Conservation (phyloP, 2,329 filamentous ascomycete genomes). For the Talaromyces piceae region DNA sequence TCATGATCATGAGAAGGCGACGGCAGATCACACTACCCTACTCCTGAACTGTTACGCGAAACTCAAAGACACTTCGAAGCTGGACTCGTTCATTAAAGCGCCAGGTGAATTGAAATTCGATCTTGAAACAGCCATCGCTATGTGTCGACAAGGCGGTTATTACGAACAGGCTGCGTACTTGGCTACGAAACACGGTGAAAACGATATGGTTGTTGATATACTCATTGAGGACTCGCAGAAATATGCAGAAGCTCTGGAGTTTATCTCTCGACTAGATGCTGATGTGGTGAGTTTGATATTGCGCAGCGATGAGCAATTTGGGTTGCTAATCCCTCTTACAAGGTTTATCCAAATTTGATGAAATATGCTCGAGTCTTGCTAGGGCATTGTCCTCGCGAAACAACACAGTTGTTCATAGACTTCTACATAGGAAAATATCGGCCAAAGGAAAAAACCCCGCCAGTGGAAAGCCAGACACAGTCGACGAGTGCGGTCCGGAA, state of each 20-base stretch:
- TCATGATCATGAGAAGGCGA: conserved; percentile 87
- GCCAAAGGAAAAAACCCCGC: conserved; percentile 58
- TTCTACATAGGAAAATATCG: conserved; percentile 86
- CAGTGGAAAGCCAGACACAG: conserved; percentile 38
- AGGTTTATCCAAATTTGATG: conserved; percentile 84
- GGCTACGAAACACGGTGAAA: conserved; percentile 87
- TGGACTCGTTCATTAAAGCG: conserved; percentile 94
- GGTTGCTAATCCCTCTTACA: neutral
- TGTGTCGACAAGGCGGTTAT: conserved; percentile 96
- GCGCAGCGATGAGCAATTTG: neutral
- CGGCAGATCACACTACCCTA: conserved; percentile 88
- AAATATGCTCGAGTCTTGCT: conserved; percentile 90
- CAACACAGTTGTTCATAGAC: conserved; percentile 82
- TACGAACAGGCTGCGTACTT: conserved; percentile 94
- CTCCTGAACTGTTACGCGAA: conserved; percentile 97
- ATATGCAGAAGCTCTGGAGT: conserved; percentile 80
- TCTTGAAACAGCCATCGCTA: conserved; percentile 89
- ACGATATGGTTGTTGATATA: conserved; percentile 89
- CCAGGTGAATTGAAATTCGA: conserved; percentile 88
- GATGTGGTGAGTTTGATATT: conserved; percentile 51
- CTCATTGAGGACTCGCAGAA: conserved; percentile 91
- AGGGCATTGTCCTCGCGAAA: conserved; percentile 73
- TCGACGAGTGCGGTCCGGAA: conserved; percentile 75
- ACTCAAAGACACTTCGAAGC: conserved; percentile 90
- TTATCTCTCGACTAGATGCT: conserved; percentile 81